Evolutionary conservation across 441 rosid genomes (phyloP), one percentile per base, ranked within the genome.

Genomic region (Daphne laureola): DNA sequence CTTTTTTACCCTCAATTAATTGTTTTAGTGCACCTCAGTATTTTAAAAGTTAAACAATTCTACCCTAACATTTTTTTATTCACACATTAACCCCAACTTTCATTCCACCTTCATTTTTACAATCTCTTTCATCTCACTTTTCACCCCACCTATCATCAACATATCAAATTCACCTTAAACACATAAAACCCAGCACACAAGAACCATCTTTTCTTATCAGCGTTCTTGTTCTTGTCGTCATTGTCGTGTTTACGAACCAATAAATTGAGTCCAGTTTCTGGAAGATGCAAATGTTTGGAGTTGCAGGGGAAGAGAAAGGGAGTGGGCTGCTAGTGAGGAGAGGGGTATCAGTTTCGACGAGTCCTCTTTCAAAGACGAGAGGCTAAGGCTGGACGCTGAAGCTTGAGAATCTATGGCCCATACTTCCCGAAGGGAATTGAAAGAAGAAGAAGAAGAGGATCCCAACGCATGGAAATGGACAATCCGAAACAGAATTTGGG

Each of bases 381-480:
- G 92, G 64, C 68, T 75, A 46, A 66, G 81, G 11, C 74, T 85
- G 36, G 98, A 90, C 71, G 79, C 92, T 26, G 55, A 54, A 54
- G 92, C 90, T 15, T 75, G 95, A 56, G 61, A 73, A 15, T 55
- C 69, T n/a, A 87, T 91, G 96, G 92, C 82, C 3, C 83, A 85
- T 70, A 63, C 68, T n/a, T 77, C 86, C 2, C 61, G 27, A 57
- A 62, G 72, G 46, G 82, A 73, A n/a, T n/a, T n/a, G n/a, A n/a
- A n/a, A n/a, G n/a, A n/a, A n/a, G n/a, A n/a, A n/a, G n/a, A n/a
- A n/a, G n/a, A n/a, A n/a, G n/a, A n/a, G n/a, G n/a, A 81, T 49
- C 85, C 96, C n/a, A 82, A 70, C 72, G 92, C 92, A 12, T 87
- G 98, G 98, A 91, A 87, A 67, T 91, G 98, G 98, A 57, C 70